phyloP scores from a whole-genome alignment of 2,329 filamentous ascomycete species.

The Neodidymelliopsis sp. region DNA sequence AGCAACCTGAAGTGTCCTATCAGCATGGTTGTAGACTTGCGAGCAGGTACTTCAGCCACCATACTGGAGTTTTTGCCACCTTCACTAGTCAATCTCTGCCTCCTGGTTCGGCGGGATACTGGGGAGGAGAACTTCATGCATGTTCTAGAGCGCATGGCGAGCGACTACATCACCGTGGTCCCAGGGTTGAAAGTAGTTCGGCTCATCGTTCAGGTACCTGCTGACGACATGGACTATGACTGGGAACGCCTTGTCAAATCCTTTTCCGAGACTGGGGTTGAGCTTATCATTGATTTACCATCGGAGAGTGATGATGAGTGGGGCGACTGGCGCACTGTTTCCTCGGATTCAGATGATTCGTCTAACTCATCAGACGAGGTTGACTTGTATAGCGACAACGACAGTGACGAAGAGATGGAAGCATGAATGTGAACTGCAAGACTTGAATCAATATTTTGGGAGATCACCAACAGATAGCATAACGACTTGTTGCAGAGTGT shows the following conservation, averaged over 20 bases:
- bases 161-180: constrained; percentile 6
- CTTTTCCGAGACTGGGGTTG: constrained; percentile 14
- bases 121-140: constrained; percentile 14
- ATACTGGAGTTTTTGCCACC: constrained; percentile 24
- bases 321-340: constrained; percentile 14
- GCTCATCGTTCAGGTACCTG: constrained; percentile 6
- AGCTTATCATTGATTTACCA: constrained; percentile 15
- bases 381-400: constrained; percentile 21
- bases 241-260: constrained; percentile 18
- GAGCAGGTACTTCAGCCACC: constrained; percentile 4
- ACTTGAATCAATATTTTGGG: too few relatives aligned
- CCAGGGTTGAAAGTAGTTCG: constrained; percentile 19
- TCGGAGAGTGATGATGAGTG: constrained; percentile 8
- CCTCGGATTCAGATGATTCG: constrained; percentile 19
- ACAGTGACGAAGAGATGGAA: not conserved
- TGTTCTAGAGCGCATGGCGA: constrained; percentile 25
- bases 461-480: too few relatives aligned
- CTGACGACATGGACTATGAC: constrained; percentile 16
- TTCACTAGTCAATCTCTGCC: constrained; percentile 16
- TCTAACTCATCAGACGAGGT: constrained; percentile 28
- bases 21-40: constrained; percentile 14
- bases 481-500: too few relatives aligned
- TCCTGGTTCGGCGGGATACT: constrained; percentile 9
- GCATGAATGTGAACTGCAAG: too few relatives aligned
- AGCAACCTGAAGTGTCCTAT: constrained; percentile 24